Evolutionary conservation across 306 rosid species (phyloP), one percentile per base, ranked within the genome.

Genomic region (Fagus crenata): DNA sequence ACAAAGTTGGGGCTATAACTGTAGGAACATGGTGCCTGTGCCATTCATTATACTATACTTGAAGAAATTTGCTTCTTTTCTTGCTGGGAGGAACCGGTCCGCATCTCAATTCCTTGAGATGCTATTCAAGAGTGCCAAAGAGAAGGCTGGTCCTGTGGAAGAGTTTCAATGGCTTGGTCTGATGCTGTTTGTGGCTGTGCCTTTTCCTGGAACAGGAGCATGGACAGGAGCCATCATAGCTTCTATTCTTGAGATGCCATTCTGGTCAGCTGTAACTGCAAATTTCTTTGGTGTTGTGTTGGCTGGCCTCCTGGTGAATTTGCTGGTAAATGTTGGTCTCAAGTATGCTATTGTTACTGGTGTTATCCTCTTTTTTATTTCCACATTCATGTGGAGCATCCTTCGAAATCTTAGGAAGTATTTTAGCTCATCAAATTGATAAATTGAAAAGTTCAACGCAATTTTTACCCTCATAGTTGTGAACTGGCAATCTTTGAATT

Each of bases 81-180:
- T 92, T 11, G 87, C 99, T 74, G 87, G 93, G 55, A 95, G 77
- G 86, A 95, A 82, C 83, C 55, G 81, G 69, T 78, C 87, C 0
- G 87, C 86, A 4, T 85, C 98, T 54, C 82, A 64, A 46, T 78
- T 90, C 81, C 88, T 92, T 2, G 87, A 90, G 81, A 49, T 85
- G 84, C 73, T 95, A 69, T 92, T 95, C 74, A 69, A 83, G 87
- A 88, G 87, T 70, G 96, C 97, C 31, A 95, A 95, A 86, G 82
- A 76, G 81, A 95, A 95, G 82, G 98, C 97, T 17, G 96, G 92
- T 36, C 97, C 97, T 2, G 92, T 92, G 53, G 90, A 95, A 84
- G 97, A 95, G 91, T 95, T 95, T 82, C 97, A 92, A 77, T 95
- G 98, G 98, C 96, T 92, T 60, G 97, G 98, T 72, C 87, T 92